These are phyloP conservation scores for Fusarium pseudonygamai DNA, from an alignment of 2,329 filamentous ascomycete genomes.

Conservation along the genomic window DNA sequence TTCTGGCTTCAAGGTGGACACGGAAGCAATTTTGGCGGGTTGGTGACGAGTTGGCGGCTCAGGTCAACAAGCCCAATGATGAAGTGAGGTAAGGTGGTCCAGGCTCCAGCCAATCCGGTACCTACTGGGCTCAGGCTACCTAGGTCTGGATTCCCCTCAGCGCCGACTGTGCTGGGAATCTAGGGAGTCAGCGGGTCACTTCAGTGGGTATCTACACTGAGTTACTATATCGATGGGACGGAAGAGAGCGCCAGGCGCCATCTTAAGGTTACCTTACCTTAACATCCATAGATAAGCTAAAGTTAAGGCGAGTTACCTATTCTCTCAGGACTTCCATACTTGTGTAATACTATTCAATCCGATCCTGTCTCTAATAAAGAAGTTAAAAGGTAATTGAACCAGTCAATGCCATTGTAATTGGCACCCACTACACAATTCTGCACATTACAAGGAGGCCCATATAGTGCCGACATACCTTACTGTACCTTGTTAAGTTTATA, in stretches of 20 bases:
- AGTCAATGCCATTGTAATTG: background rate
- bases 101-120: background rate
- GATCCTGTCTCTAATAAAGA: background rate
- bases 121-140: background rate
- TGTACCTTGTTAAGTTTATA: background rate
- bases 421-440: background rate
- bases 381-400: background rate
- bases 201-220: constrained; percentile 8
- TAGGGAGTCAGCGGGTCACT: constrained; percentile 1
- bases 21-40: constrained; percentile 43
- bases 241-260: background rate
- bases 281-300: background rate
- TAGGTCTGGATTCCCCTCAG: background rate
- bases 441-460: background rate
- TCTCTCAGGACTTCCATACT: background rate
- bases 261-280: background rate
- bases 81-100: constrained; percentile 21
- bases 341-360: background rate
- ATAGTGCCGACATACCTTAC: background rate
- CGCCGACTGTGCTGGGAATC: background rate
- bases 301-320: background rate
- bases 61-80: background rate
- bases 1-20: constrained; percentile 41
- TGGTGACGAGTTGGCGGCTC: constrained; percentile 42
- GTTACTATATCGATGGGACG: background rate